Evolutionary conservation across 2,329 filamentous ascomycete species (phyloP).

Genomic region (Fusarium armeniacum): DNA sequence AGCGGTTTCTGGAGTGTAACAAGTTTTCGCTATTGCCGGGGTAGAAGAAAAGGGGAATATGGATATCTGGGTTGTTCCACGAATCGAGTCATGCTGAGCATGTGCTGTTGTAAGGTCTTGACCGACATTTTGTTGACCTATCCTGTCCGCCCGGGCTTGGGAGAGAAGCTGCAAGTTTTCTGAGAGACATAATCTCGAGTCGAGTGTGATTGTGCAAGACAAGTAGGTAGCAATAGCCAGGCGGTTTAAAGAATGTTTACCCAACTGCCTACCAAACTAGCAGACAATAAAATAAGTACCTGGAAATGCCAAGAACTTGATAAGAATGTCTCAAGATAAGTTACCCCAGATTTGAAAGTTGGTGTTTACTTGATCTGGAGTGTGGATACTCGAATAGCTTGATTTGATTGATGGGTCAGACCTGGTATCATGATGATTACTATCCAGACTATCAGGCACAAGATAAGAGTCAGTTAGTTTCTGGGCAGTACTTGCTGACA

Average conservation of each 20-base stretch:
- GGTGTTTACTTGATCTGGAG: slow-evolving; percentile 34
- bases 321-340: slow-evolving; percentile 15
- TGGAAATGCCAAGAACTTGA: slow-evolving; percentile 18
- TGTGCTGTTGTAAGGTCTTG: background rate
- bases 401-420: slow-evolving; percentile 31
- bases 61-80: background rate
- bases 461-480: slow-evolving; percentile 12
- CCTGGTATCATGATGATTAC: slow-evolving; percentile 6
- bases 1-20: background rate
- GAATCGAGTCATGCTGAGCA: background rate
- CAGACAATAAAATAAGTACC: background rate
- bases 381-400: slow-evolving; percentile 30
- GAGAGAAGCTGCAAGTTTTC: background rate
- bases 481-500: background rate
- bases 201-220: background rate
- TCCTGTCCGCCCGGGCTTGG: background rate
- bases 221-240: background rate
- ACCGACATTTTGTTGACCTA: background rate
- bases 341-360: slow-evolving; percentile 34
- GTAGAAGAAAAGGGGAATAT: background rate
- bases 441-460: slow-evolving; percentile 9
- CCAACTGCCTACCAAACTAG: background rate
- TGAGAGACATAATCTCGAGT: background rate
- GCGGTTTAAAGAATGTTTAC: background rate
- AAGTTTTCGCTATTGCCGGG: background rate